Evolutionary conservation across 495 filamentous ascomycete species (phyloP).

Genomic region (Penicillium cataractarum): DNA sequence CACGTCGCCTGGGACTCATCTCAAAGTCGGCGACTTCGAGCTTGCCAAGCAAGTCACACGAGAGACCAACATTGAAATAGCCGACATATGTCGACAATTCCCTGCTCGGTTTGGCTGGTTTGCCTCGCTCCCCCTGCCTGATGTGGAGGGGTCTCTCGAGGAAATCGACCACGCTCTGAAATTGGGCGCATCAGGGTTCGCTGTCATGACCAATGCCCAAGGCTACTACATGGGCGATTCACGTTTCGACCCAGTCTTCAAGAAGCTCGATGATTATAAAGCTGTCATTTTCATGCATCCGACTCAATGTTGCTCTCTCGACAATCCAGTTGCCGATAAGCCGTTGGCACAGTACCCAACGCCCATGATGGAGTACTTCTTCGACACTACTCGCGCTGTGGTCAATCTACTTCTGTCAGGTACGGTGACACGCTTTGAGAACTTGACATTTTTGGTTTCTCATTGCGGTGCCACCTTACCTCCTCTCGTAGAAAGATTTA

Average conservation of each 20-base stretch:
- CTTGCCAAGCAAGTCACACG: neutral
- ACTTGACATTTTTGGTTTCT: conserved; percentile 7
- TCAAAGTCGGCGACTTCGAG: conserved; percentile 1
- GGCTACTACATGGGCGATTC: conserved; percentile 9
- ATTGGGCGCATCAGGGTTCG: conserved; percentile 6
- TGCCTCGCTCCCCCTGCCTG: conserved; percentile 2
- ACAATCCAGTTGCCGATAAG: conserved; percentile 3
- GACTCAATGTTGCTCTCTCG: conserved; percentile 10
- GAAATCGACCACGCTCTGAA: conserved; percentile 11
- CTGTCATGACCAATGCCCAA: conserved; percentile 6
- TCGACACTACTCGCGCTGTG: conserved; percentile 5
- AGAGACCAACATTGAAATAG: neutral
- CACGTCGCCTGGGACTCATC: conserved; percentile 8
- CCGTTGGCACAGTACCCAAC: conserved; percentile 8
- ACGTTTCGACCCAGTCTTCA: conserved; percentile 8
- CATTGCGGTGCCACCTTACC: conserved; percentile 8
- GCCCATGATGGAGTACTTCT: conserved; percentile 7
- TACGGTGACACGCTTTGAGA: conserved; percentile 4
- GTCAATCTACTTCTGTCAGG: conserved; percentile 9
- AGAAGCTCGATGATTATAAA: conserved; percentile 6
- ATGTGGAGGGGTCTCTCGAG: conserved; percentile 10
- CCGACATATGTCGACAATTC: neutral
- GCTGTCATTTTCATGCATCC: conserved; percentile 8
- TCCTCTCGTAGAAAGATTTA: conserved; percentile 7
- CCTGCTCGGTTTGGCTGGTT: conserved; percentile 6